Base-by-base conservation (phyloP, 1,284 basidiomycete species). In the Macrocystidia cucumis region DNA sequence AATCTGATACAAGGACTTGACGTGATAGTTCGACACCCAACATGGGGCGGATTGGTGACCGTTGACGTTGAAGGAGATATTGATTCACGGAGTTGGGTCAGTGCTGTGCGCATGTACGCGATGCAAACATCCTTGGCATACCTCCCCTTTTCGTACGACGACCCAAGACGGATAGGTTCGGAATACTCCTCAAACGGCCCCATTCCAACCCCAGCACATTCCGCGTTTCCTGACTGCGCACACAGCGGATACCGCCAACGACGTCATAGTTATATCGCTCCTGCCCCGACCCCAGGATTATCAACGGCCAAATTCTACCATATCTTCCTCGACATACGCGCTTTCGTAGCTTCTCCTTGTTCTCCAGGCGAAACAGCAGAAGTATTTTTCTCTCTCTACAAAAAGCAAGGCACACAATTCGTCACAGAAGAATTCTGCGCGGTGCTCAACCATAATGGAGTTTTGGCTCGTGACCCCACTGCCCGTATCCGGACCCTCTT, bases 351-450 rank as follows among this genome's bases (percentile, higher is more conserved):
- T 4, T 85, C 83, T 5, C 83, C 83, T 1, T 97, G 92, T 57
- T 70, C 78, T 0, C 84, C 91, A 0, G 92, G 91, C 9, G 93
- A 98, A 57, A 86, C 86, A 0, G 86, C 81, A 3, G 93, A 98
- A 55, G 76, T 98, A 3, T 92, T 85, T 58, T 96, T 98, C 60
- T 91, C 91, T 2, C 71, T 98, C 4, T 98, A 90, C 70, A 88
- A 85, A 59, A 85, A 87, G 49, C 72, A 76, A 32, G 85, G 89
- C 35, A 70, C 71, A 5, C 80, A 87, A 26, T 97, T 96, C 57
- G 74, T 98, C 29, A 95, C 91, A 0, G 95, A 98, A 57, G 95
- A 98, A 14, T 96, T 86, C 53, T 93, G 88, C 51, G 80, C 81
- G 12, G 65, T 95, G 24, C 72, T 98, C 18, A 93, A 95, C 55